Conservation (phyloP, 495 filamentous ascomycete genomes). For the Penicillium waksmanii region DNA sequence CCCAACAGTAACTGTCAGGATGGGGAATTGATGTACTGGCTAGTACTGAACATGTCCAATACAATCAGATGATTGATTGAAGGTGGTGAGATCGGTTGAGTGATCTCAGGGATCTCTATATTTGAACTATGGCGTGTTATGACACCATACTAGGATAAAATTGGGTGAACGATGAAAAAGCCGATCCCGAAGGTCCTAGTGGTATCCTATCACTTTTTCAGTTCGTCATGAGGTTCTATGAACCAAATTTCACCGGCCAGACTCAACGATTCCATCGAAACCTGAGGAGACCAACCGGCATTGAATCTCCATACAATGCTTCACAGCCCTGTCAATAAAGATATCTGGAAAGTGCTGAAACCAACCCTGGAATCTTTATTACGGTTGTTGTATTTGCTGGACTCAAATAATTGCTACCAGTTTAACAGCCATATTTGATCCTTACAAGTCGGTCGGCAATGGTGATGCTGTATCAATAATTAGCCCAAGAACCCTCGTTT, state of each 20-base stretch:
- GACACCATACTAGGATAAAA: too few relatives aligned
- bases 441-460: not conserved
- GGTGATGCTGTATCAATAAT: not conserved
- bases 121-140: too few relatives aligned
- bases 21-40: too few relatives aligned
- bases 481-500: not conserved
- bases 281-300: not conserved
- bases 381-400: not conserved
- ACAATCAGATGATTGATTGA: too few relatives aligned
- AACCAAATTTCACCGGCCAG: not conserved
- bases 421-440: not conserved
- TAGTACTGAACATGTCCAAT: too few relatives aligned
- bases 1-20: too few relatives aligned
- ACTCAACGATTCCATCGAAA: not conserved
- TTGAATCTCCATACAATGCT: not conserved
- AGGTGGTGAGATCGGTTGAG: too few relatives aligned
- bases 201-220: too few relatives aligned
- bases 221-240: too few relatives aligned
- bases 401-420: not conserved
- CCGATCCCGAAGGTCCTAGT: too few relatives aligned
- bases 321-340: not conserved
- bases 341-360: not conserved
- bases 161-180: too few relatives aligned
- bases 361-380: not conserved
- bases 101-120: too few relatives aligned